These are phyloP conservation scores for Aplosporella prunicola DNA, from an alignment of 2,329 filamentous ascomycete genomes.

Conservation along the genomic window DNA sequence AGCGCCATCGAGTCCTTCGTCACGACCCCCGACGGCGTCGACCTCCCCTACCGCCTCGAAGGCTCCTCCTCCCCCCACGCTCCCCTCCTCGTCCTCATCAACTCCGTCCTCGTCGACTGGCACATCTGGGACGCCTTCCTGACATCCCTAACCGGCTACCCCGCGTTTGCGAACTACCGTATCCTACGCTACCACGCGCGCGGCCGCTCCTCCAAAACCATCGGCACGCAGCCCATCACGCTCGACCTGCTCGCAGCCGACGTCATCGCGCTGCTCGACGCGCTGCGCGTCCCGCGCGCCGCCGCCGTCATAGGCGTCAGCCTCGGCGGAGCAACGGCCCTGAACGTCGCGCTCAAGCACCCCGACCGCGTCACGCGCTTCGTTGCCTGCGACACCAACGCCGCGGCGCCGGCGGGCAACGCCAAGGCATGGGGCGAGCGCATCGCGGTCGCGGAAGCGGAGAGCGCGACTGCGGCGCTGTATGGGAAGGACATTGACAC, in stretches of 20 bases:
- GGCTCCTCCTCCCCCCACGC: constrained; percentile 57
- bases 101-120: constrained; percentile 69
- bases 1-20: constrained; percentile 56
- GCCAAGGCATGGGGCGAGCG: constrained; percentile 72
- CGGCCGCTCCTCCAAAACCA: constrained; percentile 48
- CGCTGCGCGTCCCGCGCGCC: constrained; percentile 58
- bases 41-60: constrained; percentile 65
- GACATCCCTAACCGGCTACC: constrained; percentile 45
- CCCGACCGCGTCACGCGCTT: constrained; percentile 52
- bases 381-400: constrained; percentile 72
- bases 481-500: constrained; percentile 18
- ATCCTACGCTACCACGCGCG: constrained; percentile 71
- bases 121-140: constrained; percentile 76
- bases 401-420: constrained; percentile 61
- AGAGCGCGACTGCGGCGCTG: constrained; percentile 26
- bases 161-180: constrained; percentile 54
- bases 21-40: constrained; percentile 57
- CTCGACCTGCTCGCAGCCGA: constrained; percentile 61
- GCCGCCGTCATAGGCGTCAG: constrained; percentile 66
- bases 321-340: constrained; percentile 68
- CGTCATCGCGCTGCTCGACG: constrained; percentile 54
- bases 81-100: constrained; percentile 65
- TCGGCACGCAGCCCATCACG: constrained; percentile 36
- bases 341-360: constrained; percentile 61
- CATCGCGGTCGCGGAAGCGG: constrained; percentile 55